Conservation (phyloP, 2,329 filamentous ascomycete species). For the Hypoxylon sp. region DNA sequence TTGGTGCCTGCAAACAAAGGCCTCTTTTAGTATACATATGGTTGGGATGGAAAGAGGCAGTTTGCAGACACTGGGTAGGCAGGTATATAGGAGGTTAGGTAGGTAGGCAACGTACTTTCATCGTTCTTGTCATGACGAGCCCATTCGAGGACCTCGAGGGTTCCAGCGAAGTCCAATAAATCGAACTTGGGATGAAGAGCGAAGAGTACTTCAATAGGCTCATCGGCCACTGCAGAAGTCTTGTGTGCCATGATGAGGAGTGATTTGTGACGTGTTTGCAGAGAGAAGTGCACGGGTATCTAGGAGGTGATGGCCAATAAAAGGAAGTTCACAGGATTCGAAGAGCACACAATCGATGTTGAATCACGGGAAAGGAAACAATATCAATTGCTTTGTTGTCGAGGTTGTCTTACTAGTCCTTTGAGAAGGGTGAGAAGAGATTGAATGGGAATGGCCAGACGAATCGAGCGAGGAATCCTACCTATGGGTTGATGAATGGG, state of each 20-base stretch:
- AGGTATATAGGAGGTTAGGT: slow-evolving; percentile 7
- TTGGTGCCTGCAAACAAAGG: slow-evolving; percentile 61
- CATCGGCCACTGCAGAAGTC: slow-evolving; percentile 71
- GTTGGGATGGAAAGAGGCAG: slow-evolving; percentile 14
- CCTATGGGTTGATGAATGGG: slow-evolving; percentile 48
- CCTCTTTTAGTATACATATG: slow-evolving; percentile 31
- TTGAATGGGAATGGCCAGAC: slow-evolving; percentile 42
- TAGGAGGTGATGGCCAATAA: slow-evolving; percentile 17
- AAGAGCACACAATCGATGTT: slow-evolving; percentile 31
- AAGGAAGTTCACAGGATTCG: slow-evolving; percentile 17
- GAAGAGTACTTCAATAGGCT: slow-evolving; percentile 73
- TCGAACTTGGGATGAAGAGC: slow-evolving; percentile 73
- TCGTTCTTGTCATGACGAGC: slow-evolving; percentile 70
- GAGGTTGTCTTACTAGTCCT: slow-evolving; percentile 24
- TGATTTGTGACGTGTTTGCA: slow-evolving; percentile 32
- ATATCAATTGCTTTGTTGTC: slow-evolving; percentile 46
- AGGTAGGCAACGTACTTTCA: slow-evolving; percentile 62
- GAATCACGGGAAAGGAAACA: slow-evolving; percentile 25
- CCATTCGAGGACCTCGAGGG: slow-evolving; percentile 66
- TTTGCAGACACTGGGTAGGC: slow-evolving; percentile 12
- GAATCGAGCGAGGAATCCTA: slow-evolving; percentile 44
- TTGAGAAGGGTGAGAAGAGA: slow-evolving; percentile 39
- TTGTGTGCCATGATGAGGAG: slow-evolving; percentile 67
- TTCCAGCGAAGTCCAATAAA: slow-evolving; percentile 71
- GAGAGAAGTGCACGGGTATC: slow-evolving; percentile 23